Base-by-base conservation (phyloP, 2,329 filamentous ascomycete species). In the Cryphonectria naterciae region DNA sequence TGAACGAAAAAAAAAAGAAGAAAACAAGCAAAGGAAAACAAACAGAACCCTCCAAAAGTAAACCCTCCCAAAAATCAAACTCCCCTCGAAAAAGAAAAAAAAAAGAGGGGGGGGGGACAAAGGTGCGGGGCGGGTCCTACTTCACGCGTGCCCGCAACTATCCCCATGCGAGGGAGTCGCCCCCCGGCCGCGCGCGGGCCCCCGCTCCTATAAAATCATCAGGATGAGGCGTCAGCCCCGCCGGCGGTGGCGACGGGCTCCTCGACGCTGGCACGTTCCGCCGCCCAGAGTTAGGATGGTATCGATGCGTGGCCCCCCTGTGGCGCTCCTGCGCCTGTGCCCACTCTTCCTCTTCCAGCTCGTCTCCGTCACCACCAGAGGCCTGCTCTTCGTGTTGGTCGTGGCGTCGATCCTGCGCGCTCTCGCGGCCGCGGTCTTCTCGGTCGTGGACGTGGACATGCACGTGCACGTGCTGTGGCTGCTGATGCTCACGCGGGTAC, bases 151-250 rank as follows among this genome's bases (percentile, higher is more conserved):
- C n/a, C n/a, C n/a, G n/a, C n/a, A n/a, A n/a, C n/a, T n/a, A n/a
- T n/a, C n/a, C n/a, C n/a, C n/a, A n/a, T n/a, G n/a, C n/a, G n/a
- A n/a, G n/a, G n/a, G n/a, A n/a, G n/a, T n/a, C n/a, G n/a, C n/a
- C n/a, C n/a, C n/a, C n/a, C n/a, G n/a, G n/a, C n/a, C n/a, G n/a
- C n/a, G n/a, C n/a, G n/a, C n/a, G n/a, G n/a, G n/a, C n/a, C n/a
- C n/a, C n/a, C n/a, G n/a, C n/a, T n/a, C n/a, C 71, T 6, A 73
- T 73, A 28, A 73, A 73, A 22, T 71, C 71, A 43, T 67, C 63
- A 8, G 69, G 71, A 4, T 46, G 65, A 7, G 43, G n/a, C 25
- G 64, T 60, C 37, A 41, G n/a, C 13, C 39, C 41, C 25, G 62
- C 54, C 28, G 65, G 54, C 1, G 71, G 71, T 8, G 71, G 71